phyloP scores from a whole-genome alignment of 768 basidiomycete genomes.

The Suillus bovinus region DNA sequence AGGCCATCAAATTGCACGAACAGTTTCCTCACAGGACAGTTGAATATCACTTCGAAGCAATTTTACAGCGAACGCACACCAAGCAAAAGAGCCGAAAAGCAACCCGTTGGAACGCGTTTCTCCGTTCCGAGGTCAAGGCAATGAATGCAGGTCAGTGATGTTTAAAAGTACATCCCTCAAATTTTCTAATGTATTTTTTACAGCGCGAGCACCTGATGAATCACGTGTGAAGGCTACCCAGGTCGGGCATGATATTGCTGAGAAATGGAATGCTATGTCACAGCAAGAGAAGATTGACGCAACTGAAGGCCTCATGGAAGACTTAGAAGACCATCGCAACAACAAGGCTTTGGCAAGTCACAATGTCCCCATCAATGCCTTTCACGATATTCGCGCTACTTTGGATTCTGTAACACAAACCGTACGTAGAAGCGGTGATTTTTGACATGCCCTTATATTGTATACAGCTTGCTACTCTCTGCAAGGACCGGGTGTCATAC shows the following conservation, averaged over 20 bases:
- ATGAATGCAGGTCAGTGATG: background rate
- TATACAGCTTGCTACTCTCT: background rate
- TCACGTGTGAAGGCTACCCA: background rate
- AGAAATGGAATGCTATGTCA: background rate
- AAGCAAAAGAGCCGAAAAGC: background rate
- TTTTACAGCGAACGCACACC: background rate
- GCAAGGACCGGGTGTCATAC: background rate
- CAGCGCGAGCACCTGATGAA: background rate
- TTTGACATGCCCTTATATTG: background rate
- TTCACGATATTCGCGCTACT: background rate
- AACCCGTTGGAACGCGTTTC: conserved; percentile 2
- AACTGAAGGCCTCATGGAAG: background rate
- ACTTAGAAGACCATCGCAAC: background rate
- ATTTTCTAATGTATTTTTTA: background rate
- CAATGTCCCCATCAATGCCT: conserved; percentile 1
- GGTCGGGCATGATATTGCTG: background rate
- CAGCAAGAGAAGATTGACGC: background rate
- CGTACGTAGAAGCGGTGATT: background rate
- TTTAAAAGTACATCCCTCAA: too few species aligned
- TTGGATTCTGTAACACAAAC: background rate
- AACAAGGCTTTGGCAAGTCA: background rate
- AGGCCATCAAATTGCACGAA: background rate
- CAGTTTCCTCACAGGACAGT: background rate
- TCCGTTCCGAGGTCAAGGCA: background rate
- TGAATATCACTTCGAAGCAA: conserved; percentile 8